Evolutionary conservation across 257 asterid genomes (phyloP), one percentile per base, ranked within the genome.

Genomic region (Capsicum pubescens): DNA sequence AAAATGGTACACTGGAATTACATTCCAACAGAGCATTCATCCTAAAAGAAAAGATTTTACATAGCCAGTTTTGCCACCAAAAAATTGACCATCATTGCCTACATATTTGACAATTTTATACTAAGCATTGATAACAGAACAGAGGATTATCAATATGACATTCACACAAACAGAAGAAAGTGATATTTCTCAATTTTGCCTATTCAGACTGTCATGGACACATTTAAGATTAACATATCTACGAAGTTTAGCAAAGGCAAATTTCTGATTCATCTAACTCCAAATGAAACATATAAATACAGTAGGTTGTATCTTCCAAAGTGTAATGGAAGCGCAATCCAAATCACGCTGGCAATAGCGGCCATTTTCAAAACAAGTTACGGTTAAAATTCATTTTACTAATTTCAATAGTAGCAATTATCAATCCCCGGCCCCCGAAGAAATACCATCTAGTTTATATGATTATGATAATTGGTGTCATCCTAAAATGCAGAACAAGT

Each of bases 181-280:
- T 48, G 64, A 82, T 82, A 82, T 70, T 82, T 67, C 84, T 82
- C 84, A 82, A 66, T 50, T 59, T 64, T 14, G 14, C 77, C 11
- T 67, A 55, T 15, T 52, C 42, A 42, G 12, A 21, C 55, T 21
- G 60, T 82, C 26, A 64, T 50, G 72, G 77, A 19, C 84, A 82
- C 76, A 50, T 82, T 54, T 26, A 26, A 77, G 81, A 54, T 77
- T 77, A 26, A 26, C 50, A 77, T 26, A 26, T 54, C 48, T 26
- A 54, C 48, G 26, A 77, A 14, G 50, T 52, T 77, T 15, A 2
- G 32, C 32, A 9, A 54, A 32, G 64, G 50, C 9, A 77, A 26
- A 77, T 26, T 44, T 52, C 8, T 54, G 26, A 77, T 76, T 50
- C 80, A 74, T 74, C 44, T 32, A 77, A 76, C 52, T 14, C 64